These are phyloP conservation scores for Phialophora tarda DNA, from an alignment of 2,329 filamentous ascomycete species.

Conservation along the genomic window DNA sequence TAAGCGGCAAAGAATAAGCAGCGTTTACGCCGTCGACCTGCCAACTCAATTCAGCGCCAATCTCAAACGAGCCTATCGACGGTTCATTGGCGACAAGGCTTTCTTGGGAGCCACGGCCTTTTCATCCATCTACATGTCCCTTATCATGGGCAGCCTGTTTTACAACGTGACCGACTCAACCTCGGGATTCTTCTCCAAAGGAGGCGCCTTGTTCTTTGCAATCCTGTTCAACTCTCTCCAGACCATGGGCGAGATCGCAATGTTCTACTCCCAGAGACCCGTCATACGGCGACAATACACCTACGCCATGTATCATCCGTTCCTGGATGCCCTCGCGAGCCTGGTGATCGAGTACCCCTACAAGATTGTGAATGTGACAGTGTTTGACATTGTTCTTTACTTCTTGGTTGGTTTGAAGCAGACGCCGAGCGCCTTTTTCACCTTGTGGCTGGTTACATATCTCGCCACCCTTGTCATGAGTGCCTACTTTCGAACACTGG, in stretches of 20 bases:
- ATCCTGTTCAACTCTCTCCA: constrained; percentile 67
- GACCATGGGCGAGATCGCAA: constrained; percentile 71
- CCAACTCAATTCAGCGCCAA: constrained; percentile 62
- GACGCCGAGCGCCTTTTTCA: constrained; percentile 64
- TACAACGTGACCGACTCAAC: constrained; percentile 66
- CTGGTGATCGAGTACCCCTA: constrained; percentile 59
- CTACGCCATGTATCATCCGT: constrained; percentile 88
- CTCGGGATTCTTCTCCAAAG: constrained; percentile 66
- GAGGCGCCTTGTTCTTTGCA: constrained; percentile 68
- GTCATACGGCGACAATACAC: constrained; percentile 89
- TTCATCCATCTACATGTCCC: constrained; percentile 61
- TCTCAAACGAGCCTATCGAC: constrained; percentile 66
- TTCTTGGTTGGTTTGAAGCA: constrained; percentile 66
- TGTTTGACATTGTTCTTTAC: constrained; percentile 65
- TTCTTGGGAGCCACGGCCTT: constrained; percentile 68
- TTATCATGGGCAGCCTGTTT: constrained; percentile 70
- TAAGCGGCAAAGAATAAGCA: no score
- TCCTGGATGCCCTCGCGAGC: constrained; percentile 74
- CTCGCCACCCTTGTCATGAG: constrained; percentile 63
- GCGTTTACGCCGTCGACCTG: constrained; percentile 44
- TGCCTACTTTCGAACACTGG: constrained; percentile 62
- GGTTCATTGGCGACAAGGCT: constrained; percentile 67
- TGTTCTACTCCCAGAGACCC: constrained; percentile 81
- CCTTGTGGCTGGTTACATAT: constrained; percentile 61
- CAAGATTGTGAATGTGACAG: constrained; percentile 64